These are phyloP conservation scores for Rhynchospora tenuis DNA, from an alignment of 176 grass and related monocot genomes.

Conservation along the genomic window DNA sequence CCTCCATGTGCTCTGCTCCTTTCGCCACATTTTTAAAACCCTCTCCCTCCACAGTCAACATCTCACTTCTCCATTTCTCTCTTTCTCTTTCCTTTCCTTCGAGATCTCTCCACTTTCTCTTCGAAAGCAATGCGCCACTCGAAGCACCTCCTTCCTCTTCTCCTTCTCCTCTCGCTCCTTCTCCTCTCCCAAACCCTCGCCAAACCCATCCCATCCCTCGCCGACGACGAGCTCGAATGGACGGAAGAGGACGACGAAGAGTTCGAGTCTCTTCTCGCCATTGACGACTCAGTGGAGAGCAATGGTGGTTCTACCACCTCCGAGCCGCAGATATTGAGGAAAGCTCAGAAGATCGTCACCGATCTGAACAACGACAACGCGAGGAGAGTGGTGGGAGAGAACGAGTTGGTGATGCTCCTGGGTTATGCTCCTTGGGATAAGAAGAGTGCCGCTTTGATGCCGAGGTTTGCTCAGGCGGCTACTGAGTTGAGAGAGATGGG, in stretches of 20 bases:
- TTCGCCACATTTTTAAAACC: slow-evolving; percentile 13
- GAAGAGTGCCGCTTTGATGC: slow-evolving; percentile 91
- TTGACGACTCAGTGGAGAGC: slow-evolving; percentile 66
- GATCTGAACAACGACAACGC: slow-evolving; percentile 85
- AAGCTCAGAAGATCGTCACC: slow-evolving; percentile 76
- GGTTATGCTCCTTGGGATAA: slow-evolving; percentile 90
- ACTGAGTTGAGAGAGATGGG: slow-evolving; percentile 68
- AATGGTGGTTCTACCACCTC: not conserved
- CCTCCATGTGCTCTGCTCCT: slow-evolving; percentile 1
- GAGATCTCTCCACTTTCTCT: slow-evolving; percentile 20
- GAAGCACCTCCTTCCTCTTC: not conserved
- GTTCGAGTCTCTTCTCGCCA: slow-evolving; percentile 65
- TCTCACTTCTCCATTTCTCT: slow-evolving; percentile 26
- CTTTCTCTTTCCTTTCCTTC: slow-evolving; percentile 31
- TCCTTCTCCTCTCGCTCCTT: slow-evolving; percentile 28
- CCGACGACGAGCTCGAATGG: slow-evolving; percentile 35
- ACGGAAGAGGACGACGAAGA: slow-evolving; percentile 56
- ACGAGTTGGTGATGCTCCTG: slow-evolving; percentile 63
- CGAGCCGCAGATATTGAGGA: slow-evolving; percentile 46
- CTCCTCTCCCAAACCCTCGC: slow-evolving; percentile 23
- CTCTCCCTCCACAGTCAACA: slow-evolving; percentile 28
- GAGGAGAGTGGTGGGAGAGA: slow-evolving; percentile 45
- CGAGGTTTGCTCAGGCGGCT: slow-evolving; percentile 81
- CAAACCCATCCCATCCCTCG: slow-evolving; percentile 17
- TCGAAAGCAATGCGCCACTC: slow-evolving; percentile 13